Percentiles rank a stretch among this genome's conserved stretches.
These are phyloP conservation scores for Tephrocybe sp. DNA, from an alignment of 768 basidiomycete genomes.

Conservation along the genomic window DNA sequence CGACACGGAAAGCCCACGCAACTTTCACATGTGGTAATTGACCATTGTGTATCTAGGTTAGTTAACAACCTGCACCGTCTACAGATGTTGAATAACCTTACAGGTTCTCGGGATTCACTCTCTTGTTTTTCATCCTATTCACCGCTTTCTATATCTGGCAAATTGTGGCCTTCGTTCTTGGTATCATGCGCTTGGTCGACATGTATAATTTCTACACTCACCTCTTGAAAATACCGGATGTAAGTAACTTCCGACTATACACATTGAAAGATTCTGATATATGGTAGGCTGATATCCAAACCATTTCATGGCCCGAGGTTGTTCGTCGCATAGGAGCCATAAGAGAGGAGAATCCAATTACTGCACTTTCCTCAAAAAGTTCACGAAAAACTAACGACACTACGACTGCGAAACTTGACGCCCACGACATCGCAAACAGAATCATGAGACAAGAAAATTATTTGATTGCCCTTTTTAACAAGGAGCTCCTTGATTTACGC, in stretches of 20 bases:
- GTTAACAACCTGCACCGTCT: constrained; percentile 21
- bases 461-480: constrained; percentile 96
- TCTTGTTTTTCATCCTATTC: constrained; percentile 83
- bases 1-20: constrained; percentile 61
- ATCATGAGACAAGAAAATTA: constrained; percentile 99
- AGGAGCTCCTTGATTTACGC: constrained; percentile 86
- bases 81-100: constrained; percentile 1
- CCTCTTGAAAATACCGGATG: constrained; percentile 92
- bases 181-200: constrained; percentile 76
- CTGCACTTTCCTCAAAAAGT: constrained; percentile 71
- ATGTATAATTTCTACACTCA: constrained; percentile 98
- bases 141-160: constrained; percentile 89
- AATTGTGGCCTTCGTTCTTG: constrained; percentile 72
- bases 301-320: constrained; percentile 94
- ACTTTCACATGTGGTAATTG: constrained; percentile 80
- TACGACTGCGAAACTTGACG: constrained; percentile 85
- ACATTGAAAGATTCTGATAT: constrained; percentile 8
- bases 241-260: constrained; percentile 32
- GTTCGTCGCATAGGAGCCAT: constrained; percentile 88
- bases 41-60: constrained; percentile 81
- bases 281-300: constrained; percentile 89
- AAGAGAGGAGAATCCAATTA: constrained; percentile 89
- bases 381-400: constrained; percentile 53
- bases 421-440: constrained; percentile 96
- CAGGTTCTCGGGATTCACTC: constrained; percentile 82